Conservation (phyloP, 2,329 filamentous ascomycete genomes). For the Mycosphaerella sp. region DNA sequence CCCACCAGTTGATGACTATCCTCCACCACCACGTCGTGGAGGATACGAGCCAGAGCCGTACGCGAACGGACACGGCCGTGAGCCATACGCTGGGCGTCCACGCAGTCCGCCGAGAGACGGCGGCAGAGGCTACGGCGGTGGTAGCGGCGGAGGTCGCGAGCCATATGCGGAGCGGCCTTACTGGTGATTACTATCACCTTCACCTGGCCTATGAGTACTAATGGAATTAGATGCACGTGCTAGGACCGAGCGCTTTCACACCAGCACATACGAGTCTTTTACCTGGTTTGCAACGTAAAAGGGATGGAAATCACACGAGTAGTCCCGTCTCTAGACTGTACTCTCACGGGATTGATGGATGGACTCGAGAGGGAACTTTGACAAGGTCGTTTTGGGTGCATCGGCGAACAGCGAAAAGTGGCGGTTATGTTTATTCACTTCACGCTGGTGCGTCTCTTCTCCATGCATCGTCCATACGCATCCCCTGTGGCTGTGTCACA, state of each 20-base stretch:
- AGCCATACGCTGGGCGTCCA: conserved; percentile 42
- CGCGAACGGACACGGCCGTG: conserved; percentile 49
- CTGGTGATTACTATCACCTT: conserved; percentile 27
- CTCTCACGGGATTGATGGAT: conserved; percentile 8
- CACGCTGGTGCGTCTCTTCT: neutral
- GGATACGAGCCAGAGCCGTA: conserved; percentile 55
- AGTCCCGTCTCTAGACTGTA: conserved; percentile 4
- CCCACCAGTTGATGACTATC: conserved; percentile 69
- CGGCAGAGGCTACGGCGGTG: conserved; percentile 24
- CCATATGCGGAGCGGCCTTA: conserved; percentile 26
- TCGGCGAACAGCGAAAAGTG: conserved; percentile 5
- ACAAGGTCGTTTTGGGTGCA: neutral
- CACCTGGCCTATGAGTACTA: conserved; percentile 18
- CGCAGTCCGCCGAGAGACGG: conserved; percentile 44
- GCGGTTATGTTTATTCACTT: neutral
- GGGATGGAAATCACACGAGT: neutral
- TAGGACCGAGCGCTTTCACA: conserved; percentile 8
- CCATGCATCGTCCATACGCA: neutral
- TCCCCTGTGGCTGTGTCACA: conserved; percentile 2
- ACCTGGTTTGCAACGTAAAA: neutral
- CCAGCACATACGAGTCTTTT: conserved; percentile 9
- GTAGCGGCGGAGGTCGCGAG: conserved; percentile 1
- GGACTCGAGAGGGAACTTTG: neutral
- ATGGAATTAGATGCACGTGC: conserved; percentile 5
- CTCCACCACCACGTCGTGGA: conserved; percentile 33